Conservation (phyloP, 768 basidiomycete genomes). For the Rhodosporidiobolus sp. region DNA sequence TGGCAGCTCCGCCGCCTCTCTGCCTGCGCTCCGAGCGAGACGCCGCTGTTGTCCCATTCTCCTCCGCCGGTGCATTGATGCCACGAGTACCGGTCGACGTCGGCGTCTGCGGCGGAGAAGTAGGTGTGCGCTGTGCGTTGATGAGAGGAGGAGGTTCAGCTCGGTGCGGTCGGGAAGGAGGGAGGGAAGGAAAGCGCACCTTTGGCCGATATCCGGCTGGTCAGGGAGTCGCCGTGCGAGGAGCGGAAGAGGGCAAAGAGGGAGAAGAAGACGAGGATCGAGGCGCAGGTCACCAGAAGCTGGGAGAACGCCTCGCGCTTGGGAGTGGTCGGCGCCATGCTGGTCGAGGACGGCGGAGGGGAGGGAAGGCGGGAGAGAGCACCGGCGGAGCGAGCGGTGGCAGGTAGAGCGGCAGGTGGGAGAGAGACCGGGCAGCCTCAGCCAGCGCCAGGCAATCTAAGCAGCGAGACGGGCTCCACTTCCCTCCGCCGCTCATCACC, state of each 20-base stretch:
- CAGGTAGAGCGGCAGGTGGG: no score
- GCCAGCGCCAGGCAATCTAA: no score
- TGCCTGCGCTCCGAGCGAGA: no score
- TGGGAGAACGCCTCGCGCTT: background rate
- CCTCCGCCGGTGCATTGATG: background rate
- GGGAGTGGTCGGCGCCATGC: background rate
- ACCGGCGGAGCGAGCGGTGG: no score
- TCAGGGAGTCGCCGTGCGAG: background rate
- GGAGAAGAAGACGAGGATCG: background rate
- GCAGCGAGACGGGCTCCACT: no score
- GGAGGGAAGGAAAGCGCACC: background rate
- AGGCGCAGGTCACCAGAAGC: background rate
- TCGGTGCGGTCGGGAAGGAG: background rate
- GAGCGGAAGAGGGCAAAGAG: background rate
- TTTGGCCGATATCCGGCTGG: background rate
- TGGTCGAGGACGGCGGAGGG: background rate
- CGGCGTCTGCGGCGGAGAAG: background rate
- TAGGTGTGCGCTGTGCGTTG: background rate
- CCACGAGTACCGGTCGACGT: constrained; percentile 1
- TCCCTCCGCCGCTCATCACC: no score
- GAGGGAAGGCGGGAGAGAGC: background rate
- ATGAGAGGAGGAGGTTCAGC: background rate
- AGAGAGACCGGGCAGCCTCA: no score
- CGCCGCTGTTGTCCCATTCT: background rate
- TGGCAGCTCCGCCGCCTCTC: background rate